Conservation (phyloP, 2,329 filamentous ascomycete genomes). For the Colletotrichum eremochloae region DNA sequence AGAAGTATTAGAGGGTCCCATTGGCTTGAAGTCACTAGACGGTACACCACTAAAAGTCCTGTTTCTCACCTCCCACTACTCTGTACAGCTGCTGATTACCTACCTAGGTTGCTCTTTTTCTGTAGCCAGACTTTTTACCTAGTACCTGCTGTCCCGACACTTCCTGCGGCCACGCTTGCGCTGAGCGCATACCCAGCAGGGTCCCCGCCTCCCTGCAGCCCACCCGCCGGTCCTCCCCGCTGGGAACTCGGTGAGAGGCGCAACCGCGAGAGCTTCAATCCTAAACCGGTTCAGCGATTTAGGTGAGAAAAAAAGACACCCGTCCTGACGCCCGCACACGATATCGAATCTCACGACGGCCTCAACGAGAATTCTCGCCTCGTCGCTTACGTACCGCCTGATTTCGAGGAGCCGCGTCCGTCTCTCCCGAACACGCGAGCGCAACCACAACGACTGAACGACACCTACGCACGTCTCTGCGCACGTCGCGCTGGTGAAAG, state of each 20-base stretch:
- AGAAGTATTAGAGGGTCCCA: no score
- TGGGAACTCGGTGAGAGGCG: conserved; percentile 20
- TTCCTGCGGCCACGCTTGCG: conserved; percentile 1
- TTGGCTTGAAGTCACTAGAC: no score
- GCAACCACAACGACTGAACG: neutral
- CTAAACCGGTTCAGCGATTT: neutral
- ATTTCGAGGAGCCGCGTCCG: neutral
- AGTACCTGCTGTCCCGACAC: neutral
- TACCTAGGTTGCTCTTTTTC: no score
- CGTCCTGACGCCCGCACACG: neutral
- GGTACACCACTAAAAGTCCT: no score
- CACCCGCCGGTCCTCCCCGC: conserved; percentile 7
- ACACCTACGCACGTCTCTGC: neutral
- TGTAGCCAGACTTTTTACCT: no score
- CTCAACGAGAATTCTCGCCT: neutral
- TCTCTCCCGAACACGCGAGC: neutral
- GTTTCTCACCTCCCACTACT: no score
- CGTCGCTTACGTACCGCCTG: neutral
- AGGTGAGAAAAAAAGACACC: neutral
- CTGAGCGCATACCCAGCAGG: neutral
- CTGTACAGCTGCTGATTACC: no score
- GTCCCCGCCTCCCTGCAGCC: conserved; percentile 21
- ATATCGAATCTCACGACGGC: neutral
- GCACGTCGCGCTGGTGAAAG: conserved; percentile 18
- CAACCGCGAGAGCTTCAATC: conserved; percentile 9